Percentiles rank a stretch among this genome's conserved stretches.
phyloP scores from a whole-genome alignment of 805 yeast genomes.

The Candida fluviatilis region DNA sequence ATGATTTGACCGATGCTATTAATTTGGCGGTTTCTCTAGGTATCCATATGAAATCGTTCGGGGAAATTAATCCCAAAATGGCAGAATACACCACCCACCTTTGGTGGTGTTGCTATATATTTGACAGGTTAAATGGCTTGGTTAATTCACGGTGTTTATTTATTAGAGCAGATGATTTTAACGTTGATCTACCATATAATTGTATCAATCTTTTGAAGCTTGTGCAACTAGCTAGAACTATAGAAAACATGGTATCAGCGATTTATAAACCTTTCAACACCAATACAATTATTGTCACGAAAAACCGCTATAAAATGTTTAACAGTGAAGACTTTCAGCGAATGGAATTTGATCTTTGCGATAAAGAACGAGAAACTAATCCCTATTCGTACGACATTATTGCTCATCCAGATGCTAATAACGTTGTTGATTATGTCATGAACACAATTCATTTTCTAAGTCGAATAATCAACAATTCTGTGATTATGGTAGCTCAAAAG shows the following conservation, averaged over 20 bases:
- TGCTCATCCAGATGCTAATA: background rate
- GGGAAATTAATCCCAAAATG: constrained; percentile 1
- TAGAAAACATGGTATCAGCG: constrained; percentile 22
- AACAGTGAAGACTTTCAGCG: constrained; percentile 22
- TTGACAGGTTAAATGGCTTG: constrained; percentile 30
- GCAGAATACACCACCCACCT: constrained; percentile 19
- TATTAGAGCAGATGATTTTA: constrained; percentile 28
- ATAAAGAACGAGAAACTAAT: constrained; percentile 12
- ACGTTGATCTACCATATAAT: constrained; percentile 26
- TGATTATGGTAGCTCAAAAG: constrained; percentile 24
- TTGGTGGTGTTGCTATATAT: constrained; percentile 32
- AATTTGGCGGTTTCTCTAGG: constrained; percentile 22
- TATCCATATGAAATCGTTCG: constrained; percentile 20
- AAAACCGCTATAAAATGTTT: constrained; percentile 16
- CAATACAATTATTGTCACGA: constrained; percentile 8
- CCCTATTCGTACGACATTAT: constrained; percentile 3
- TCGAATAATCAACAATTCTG: constrained; percentile 24
- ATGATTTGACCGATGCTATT: constrained; percentile 26
- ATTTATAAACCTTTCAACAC: constrained; percentile 21
- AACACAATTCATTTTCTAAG: constrained; percentile 21
- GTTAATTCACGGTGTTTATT: constrained; percentile 23
- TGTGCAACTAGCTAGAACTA: constrained; percentile 22
- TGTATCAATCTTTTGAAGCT: constrained; percentile 20
- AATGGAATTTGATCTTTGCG: constrained; percentile 23
- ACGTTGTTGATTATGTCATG: constrained; percentile 11